Conservation (phyloP, 2,329 filamentous ascomycete genomes). For the Beauveria bassiana region DNA sequence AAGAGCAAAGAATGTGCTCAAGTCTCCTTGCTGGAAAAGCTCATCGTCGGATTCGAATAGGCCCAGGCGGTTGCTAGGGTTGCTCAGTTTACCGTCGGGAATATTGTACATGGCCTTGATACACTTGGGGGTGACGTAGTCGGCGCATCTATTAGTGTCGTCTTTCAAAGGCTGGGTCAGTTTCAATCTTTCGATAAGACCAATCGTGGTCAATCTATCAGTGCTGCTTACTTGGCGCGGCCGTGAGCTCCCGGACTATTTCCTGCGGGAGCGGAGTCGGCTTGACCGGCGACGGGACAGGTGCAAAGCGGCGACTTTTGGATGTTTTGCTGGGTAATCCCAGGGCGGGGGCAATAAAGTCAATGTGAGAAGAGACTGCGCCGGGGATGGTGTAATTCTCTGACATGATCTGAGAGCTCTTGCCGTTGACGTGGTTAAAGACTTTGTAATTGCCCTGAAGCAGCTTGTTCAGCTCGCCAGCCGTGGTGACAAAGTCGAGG, state of each 20-base stretch:
- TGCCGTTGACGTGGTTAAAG: constrained; percentile 18
- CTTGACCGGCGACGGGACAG: not conserved
- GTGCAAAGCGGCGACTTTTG: not conserved
- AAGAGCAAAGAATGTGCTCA: constrained; percentile 28
- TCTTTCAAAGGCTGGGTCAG: not conserved
- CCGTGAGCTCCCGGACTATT: not conserved
- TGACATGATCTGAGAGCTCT: not conserved
- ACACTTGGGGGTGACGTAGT: constrained; percentile 48
- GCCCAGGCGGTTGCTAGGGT: constrained; percentile 30
- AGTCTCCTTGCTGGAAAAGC: constrained; percentile 31
- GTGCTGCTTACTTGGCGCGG: not conserved
- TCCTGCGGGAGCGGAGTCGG: not conserved
- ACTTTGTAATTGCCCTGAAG: constrained; percentile 6
- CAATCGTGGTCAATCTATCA: not conserved
- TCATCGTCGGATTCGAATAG: constrained; percentile 34
- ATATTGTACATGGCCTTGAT: constrained; percentile 38
- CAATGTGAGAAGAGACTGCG: not conserved
- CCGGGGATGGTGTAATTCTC: not conserved
- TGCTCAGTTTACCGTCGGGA: constrained; percentile 14
- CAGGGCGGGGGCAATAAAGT: not conserved
- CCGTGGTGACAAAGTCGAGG: constrained; percentile 13
- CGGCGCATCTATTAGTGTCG: constrained; percentile 32
- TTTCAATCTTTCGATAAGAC: no score
- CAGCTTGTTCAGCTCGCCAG: constrained; percentile 29
- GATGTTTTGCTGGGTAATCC: not conserved